These are phyloP conservation scores for Brassica balearica DNA, from an alignment of 441 rosid genomes.

Conservation along the genomic window DNA sequence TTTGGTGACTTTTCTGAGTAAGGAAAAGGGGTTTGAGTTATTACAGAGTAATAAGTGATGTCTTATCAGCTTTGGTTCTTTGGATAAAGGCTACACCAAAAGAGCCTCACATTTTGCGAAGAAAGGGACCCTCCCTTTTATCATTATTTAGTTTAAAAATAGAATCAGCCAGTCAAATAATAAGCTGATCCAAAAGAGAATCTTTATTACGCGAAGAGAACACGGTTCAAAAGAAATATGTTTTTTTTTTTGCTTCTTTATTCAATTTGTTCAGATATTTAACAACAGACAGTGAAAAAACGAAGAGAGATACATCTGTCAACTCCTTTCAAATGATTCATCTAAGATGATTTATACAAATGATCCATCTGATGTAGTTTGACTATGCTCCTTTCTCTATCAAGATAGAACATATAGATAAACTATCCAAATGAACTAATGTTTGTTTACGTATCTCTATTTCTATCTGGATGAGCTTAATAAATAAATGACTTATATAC, in stretches of 20 bases:
- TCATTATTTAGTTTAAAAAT: background rate
- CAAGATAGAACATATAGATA: too few relatives aligned
- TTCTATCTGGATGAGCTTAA: too few relatives aligned
- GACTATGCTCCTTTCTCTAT: too few relatives aligned
- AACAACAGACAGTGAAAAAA: conserved; percentile 10
- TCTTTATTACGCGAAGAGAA: conserved; percentile 32
- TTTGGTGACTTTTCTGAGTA: background rate
- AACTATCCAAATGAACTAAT: too few relatives aligned
- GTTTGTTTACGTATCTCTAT: too few relatives aligned
- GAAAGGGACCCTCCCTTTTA: background rate
- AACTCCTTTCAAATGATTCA: too few relatives aligned
- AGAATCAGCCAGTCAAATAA: conserved; percentile 33
- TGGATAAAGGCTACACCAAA: conserved; percentile 25
- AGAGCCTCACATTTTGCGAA: background rate
- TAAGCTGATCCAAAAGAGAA: background rate
- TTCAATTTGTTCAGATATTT: conserved; percentile 13
- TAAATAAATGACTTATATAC: too few relatives aligned
- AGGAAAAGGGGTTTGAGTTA: conserved; percentile 20
- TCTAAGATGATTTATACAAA: too few relatives aligned
- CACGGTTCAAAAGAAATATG: conserved; percentile 12
- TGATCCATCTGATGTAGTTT: too few relatives aligned
- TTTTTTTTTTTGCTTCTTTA: background rate
- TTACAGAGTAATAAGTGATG: conserved; percentile 30
- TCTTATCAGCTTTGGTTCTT: conserved; percentile 32
- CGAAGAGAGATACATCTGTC: conserved; percentile 14